Evolutionary conservation across 306 rosid species (phyloP), one percentile per base, ranked within the genome.

Genomic region (Dalbergia cultrata): DNA sequence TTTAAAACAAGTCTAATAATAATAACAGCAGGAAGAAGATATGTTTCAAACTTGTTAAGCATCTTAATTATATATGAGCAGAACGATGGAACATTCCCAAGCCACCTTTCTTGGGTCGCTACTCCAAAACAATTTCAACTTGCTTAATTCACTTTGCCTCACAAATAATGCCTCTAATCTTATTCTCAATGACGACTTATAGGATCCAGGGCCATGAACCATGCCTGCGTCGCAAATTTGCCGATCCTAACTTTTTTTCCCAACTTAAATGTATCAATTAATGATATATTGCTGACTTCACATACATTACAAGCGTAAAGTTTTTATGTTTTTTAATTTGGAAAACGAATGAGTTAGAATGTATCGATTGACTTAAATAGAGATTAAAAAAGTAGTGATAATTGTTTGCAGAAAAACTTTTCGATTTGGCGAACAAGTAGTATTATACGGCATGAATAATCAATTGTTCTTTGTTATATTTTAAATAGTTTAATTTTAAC

Each of bases 201-300:
- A 1, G 8, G 4, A n/a, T 26, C 31, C 18, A 53, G 18, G 59
- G 21, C 45, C 81, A 67, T 77, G 81, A 67, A 77, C 47, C 81
- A 67, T 67, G 81, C 81, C 19, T 65, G 10, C 5, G 18, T 50
- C 18, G 47, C 37, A 44, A 61, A 62, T 10, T n/a, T 6, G 17
- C 62, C 47, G 41, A 26, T 26, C 31, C 41, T 37, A 4, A 0
- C 17, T 7, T 17, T 13, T 47, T 11, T 5, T 37, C 41, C 41
- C 7, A 37, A 9, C 2, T 3, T 18, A 3, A 37, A 54, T 41
- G 35, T 21, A 9, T 72, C 26, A n/a, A n/a, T n/a, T n/a, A 52
- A 10, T 34, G 12, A 17, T 59, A 41, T 43, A 22, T 52, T 76
- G 81, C 56, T 52, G 64, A 77, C 74, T 53, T 52, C 67, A 77